Base-by-base conservation (phyloP, 345 rosid genomes). In the Microthlaspi erraticum region DNA sequence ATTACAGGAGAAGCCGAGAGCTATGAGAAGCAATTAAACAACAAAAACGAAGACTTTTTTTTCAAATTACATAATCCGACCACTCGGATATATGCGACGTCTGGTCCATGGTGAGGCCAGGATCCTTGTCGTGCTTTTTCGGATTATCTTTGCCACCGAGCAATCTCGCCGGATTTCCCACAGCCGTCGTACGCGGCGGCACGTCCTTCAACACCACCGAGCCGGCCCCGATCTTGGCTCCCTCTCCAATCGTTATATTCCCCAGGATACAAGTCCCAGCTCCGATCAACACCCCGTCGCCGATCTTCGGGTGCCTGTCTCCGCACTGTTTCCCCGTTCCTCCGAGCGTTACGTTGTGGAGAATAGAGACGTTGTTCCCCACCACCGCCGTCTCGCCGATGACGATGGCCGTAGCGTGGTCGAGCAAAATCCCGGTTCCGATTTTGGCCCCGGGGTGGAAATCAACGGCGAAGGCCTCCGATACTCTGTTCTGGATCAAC, bases 211-310 rank as follows among this genome's bases (percentile, higher is more conserved):
- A 42, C 53, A 93, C 97, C 39, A 93, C 91, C 1, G 98, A 93
- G 0, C 96, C 86, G 10, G 98, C 97, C 10, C 98, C 98, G 38
- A 93, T 87, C 79, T 89, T 93, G 4, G 95, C 98, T 19, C 98
- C 98, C 12, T 91, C 94, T n/a, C 98, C 97, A 58, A 93, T 86
- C 59, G 63, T 80, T 33, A 93, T 85, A 46, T 86, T 91, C 56
- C 96, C 98, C 85, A 93, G 74, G 41, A 93, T 87, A 77, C 98
- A 91, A 23, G 93, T 89, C 77, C 94, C 96, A 0, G 97, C 97
- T 52, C 98, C 98, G 48, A 91, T 89, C 83, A 93, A 68, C 5
- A 93, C 98, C 49, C 98, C 98, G 52, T 93, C 84, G 0, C 97
- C 97, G n/a, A 91, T 91, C 84, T 93, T 93, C 0, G 97, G 97